These are phyloP conservation scores for Strobilomyces dryophilus DNA, from an alignment of 768 basidiomycete genomes.

Conservation along the genomic window DNA sequence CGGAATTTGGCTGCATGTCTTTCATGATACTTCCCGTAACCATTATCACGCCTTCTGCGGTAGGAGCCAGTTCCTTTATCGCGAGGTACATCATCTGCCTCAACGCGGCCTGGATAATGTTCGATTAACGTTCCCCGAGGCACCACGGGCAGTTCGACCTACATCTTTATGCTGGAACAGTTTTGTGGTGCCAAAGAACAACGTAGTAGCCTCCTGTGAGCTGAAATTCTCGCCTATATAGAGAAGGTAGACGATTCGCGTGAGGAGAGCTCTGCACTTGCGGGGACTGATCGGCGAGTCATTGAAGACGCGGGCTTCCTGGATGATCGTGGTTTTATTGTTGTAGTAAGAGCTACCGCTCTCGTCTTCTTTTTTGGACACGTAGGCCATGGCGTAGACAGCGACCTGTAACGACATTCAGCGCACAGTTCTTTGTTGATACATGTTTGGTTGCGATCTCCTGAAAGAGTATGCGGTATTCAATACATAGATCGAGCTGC, in stretches of 20 bases:
- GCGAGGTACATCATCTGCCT: constrained; percentile 98
- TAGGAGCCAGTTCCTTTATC: constrained; percentile 93
- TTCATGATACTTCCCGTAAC: constrained; percentile 99
- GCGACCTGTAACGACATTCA: constrained; percentile 24
- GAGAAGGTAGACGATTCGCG: constrained; percentile 92
- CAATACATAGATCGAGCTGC: no score
- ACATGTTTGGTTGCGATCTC: constrained; percentile 20
- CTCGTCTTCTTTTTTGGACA: constrained; percentile 97
- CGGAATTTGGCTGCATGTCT: constrained; percentile 98
- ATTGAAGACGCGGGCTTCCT: constrained; percentile 98
- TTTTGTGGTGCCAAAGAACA: constrained; percentile 99
- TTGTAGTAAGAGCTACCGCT: constrained; percentile 88
- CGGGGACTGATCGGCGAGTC: constrained; percentile 98
- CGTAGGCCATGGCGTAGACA: constrained; percentile 67
- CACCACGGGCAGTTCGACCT: constrained; percentile 33
- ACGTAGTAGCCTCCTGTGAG: constrained; percentile 92
- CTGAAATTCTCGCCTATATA: constrained; percentile 95
- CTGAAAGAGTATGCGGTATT: no score
- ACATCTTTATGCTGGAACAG: constrained; percentile 99
- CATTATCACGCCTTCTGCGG: constrained; percentile 99
- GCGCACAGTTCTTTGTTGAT: constrained; percentile 20
- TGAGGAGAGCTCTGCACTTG: constrained; percentile 94
- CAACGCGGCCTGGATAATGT: constrained; percentile 67
- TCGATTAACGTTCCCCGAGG: constrained; percentile 6
- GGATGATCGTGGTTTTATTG: constrained; percentile 97